These are phyloP conservation scores for Sphaerobolus stellatus DNA, from an alignment of 1,284 basidiomycete genomes.

Conservation along the genomic window DNA sequence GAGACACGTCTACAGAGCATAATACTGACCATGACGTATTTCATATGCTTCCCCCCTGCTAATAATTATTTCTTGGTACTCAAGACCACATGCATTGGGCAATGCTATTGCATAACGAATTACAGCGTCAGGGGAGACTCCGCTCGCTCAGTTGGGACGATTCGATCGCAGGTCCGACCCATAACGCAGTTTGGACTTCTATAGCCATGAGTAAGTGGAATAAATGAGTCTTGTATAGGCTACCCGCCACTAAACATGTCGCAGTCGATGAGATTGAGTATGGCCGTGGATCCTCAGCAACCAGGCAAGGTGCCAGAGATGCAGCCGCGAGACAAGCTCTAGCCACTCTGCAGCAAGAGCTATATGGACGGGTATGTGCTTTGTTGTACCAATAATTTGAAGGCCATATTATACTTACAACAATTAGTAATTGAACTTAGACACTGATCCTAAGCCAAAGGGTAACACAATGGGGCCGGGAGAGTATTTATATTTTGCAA, in stretches of 20 bases:
- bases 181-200: conserved; percentile 7
- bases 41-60: background rate
- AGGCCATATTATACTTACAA: too few species aligned
- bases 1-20: background rate
- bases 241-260: background rate
- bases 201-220: background rate
- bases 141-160: conserved; percentile 1
- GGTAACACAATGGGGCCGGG: too few species aligned
- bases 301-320: conserved; percentile 8
- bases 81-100: conserved; percentile 6
- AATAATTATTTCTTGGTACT: background rate
- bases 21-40: background rate
- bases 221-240: background rate
- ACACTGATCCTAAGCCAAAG: too few species aligned
- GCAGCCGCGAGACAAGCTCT: conserved; percentile 7
- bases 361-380: background rate
- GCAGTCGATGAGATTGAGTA: conserved; percentile 9
- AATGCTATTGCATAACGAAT: conserved; percentile 9
- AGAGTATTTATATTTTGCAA: too few species aligned
- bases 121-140: conserved; percentile 9
- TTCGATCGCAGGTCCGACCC: background rate
- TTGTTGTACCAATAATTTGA: background rate
- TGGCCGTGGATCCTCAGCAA: conserved; percentile 2
- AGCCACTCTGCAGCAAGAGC: conserved; percentile 1
- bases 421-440: too few species aligned